Evolutionary conservation across 768 basidiomycete species (phyloP), one percentile per base, ranked within the genome.

Genomic region (Naganishia vishniacii): DNA sequence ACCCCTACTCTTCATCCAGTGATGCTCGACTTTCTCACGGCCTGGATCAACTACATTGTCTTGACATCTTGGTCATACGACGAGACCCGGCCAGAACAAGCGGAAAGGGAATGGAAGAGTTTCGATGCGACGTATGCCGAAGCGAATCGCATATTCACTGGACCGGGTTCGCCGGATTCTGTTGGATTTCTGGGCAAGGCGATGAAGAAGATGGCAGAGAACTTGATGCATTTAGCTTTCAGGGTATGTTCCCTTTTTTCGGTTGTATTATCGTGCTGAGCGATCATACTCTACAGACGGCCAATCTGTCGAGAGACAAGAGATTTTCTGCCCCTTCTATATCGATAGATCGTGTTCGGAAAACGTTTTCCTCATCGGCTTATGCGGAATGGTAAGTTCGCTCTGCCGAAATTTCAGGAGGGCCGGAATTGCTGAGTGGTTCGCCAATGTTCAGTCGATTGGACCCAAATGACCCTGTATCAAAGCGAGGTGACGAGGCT

Each of bases 121-220:
- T 60, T 66, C 46, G 65, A 66, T 46, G 42, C 48, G 2, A 49
- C 51, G 9, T 66, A 66, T 40, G 51, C 48, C 28, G 65, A 66
- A 31, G 60, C 48, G 23, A 45, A 56, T 51, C 48, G 51, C 4
- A 31, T 66, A 5, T 66, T 61, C 37, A 61, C 45, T 5, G 34
- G 53, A 8, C 29, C 49, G 2, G 65, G 58, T 4, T 23, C 29
- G 7, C 40, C 48, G 6, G 65, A 66, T 8, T 42, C 48, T 23
- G 53, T 56, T 3, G 65, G 58, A 11, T 61, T 48, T 41, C 20
- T 61, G 23, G 65, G 65, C 1, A 59, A 40, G 32, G 60, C 31
- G 44, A 51, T 66, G 48, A 47, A 49, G 34, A 61, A 58, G 60
- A 62, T 66, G 59, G 65, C 60, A 23, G 65, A 66, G 41, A 49